Percentiles rank a stretch among this genome's conserved stretches.
Evolutionary conservation across 148 eudicot species (phyloP).

Genomic region (Chenopodium album): DNA sequence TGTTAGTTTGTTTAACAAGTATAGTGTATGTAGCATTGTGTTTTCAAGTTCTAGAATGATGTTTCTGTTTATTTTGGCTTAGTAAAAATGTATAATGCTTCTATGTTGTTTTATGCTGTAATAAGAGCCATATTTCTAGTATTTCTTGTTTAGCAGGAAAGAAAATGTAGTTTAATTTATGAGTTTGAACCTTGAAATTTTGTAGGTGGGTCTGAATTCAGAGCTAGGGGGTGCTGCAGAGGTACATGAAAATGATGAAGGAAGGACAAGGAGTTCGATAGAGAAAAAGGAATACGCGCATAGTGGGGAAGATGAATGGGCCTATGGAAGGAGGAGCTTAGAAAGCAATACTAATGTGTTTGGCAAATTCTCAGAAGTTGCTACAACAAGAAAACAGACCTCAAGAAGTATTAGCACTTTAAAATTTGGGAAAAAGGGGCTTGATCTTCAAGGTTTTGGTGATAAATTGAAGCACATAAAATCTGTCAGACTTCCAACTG

Average conservation of each 20-base stretch:
- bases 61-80: neutral
- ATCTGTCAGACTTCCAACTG: constrained; percentile 50
- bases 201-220: constrained; percentile 33
- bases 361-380: constrained; percentile 38
- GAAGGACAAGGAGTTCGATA: constrained; percentile 19
- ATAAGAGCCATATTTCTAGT: neutral
- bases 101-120: too few species aligned
- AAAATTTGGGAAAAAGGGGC: constrained; percentile 47
- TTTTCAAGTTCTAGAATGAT: neutral
- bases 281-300: constrained; percentile 30
- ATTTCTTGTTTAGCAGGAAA: neutral
- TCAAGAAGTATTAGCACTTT: constrained; percentile 53
- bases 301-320: constrained; percentile 33
- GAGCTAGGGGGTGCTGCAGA: constrained; percentile 22
- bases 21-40: neutral
- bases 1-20: neutral
- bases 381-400: constrained; percentile 40
- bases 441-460: constrained; percentile 41
- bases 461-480: constrained; percentile 63
- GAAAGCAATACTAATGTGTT: constrained; percentile 34
- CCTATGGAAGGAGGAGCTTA: constrained; percentile 23
- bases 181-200: constrained; percentile 7
- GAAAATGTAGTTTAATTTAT: neutral
- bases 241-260: constrained; percentile 19
- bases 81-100: too few species aligned